These are phyloP conservation scores for Neurospora sp. DNA, from an alignment of 2,329 filamentous ascomycete genomes.

Conservation along the genomic window DNA sequence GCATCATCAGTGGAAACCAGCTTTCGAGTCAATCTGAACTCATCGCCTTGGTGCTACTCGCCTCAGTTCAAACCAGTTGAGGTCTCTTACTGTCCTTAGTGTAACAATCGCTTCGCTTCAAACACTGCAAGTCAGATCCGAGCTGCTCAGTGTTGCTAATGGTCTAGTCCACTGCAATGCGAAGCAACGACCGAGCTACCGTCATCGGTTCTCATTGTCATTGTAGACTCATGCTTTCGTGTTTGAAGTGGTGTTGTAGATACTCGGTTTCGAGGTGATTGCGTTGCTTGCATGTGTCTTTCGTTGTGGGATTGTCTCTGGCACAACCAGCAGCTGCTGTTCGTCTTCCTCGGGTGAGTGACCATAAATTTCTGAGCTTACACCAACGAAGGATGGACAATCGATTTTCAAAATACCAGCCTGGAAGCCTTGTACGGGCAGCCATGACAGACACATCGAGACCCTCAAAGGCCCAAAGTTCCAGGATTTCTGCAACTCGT, in stretches of 20 bases:
- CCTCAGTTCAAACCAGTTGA: not conserved
- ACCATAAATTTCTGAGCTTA: not conserved
- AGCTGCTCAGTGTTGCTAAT: not conserved
- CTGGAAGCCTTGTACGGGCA: not conserved
- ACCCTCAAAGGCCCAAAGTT: not conserved
- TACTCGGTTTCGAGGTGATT: not conserved
- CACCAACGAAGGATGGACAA: not conserved
- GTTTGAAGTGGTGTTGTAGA: not conserved
- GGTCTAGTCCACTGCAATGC: not conserved
- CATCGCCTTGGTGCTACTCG: not conserved
- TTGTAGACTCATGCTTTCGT: not conserved
- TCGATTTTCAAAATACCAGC: not conserved
- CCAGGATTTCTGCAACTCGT: not conserved
- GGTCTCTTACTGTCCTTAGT: not conserved
- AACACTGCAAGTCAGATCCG: not conserved
- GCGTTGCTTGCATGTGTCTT: not conserved
- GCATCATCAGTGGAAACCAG: not conserved
- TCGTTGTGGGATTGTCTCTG: not conserved
- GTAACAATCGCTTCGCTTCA: not conserved
- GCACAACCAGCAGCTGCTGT: not conserved
- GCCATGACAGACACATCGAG: not conserved
- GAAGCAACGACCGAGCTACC: not conserved
- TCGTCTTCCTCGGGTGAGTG: not conserved
- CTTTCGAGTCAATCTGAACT: not conserved
- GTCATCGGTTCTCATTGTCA: not conserved